A percentile compares a stretch with the other conserved stretches of the same genome.
Evolutionary conservation across 2,329 filamentous ascomycete genomes (phyloP).

Genomic region (Venturia asperata): DNA sequence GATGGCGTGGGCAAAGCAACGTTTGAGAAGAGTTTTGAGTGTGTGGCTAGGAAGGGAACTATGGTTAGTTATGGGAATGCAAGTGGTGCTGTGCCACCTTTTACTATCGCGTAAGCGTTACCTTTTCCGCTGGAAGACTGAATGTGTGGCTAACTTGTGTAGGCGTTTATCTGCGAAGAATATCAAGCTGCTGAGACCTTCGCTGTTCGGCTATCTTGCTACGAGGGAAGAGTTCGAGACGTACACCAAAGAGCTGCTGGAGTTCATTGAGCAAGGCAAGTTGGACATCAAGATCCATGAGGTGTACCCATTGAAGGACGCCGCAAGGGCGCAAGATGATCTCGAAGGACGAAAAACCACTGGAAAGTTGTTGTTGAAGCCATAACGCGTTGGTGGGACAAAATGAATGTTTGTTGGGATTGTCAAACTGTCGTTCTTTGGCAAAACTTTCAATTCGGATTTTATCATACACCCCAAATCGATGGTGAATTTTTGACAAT

Average conservation of each 20-base stretch:
- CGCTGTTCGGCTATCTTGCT: slow-evolving; percentile 61
- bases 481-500: no score
- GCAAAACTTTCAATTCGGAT: no score
- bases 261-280: slow-evolving; percentile 60
- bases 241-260: slow-evolving; percentile 67
- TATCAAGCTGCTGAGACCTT: slow-evolving; percentile 66
- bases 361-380: slow-evolving; percentile 70
- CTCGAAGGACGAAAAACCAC: slow-evolving; percentile 75
- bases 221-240: slow-evolving; percentile 63
- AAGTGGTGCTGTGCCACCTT: slow-evolving; percentile 67
- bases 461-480: no score
- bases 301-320: slow-evolving; percentile 67
- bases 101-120: slow-evolving; percentile 50
- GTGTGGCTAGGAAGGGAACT: slow-evolving; percentile 68
- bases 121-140: neutral
- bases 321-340: slow-evolving; percentile 66
- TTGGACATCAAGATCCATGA: slow-evolving; percentile 69
- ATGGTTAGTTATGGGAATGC: slow-evolving; percentile 78
- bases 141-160: slow-evolving; percentile 9
- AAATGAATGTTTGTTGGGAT: neutral
- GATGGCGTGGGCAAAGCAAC: slow-evolving; percentile 82
- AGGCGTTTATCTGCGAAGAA: slow-evolving; percentile 64
- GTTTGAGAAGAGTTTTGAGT: slow-evolving; percentile 70
- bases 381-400: neutral
- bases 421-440: no score